Evolutionary conservation across 768 basidiomycete genomes (phyloP).

Genomic region (Hygrocybe punicea): DNA sequence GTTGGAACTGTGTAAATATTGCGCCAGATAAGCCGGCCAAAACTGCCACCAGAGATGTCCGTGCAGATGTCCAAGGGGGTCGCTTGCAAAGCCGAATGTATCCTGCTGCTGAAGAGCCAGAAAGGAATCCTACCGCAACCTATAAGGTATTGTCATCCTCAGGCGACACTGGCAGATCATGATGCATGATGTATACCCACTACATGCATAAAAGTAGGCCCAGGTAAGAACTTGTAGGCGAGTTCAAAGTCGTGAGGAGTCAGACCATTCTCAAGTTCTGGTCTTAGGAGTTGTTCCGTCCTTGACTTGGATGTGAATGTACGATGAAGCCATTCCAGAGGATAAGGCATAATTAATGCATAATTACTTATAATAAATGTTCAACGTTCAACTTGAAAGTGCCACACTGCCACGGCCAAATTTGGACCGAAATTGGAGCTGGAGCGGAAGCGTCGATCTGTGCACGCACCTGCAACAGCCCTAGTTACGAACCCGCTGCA

Average conservation of each 20-base stretch:
- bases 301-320: constrained; percentile 44
- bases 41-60: background rate
- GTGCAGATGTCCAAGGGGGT: background rate
- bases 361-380: too few species aligned
- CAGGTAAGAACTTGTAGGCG: constrained; percentile 53
- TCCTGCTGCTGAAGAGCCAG: background rate
- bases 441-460: background rate
- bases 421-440: background rate
- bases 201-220: constrained; percentile 38
- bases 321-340: constrained; percentile 31
- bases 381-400: too few species aligned
- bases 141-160: background rate
- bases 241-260: constrained; percentile 54
- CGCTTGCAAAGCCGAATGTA: background rate
- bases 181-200: constrained; percentile 16
- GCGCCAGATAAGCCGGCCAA: constrained; percentile 28
- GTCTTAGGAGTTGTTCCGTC: constrained; percentile 48
- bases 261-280: constrained; percentile 52
- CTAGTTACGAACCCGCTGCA: background rate
- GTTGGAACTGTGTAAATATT: constrained; percentile 28
- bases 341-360: too few species aligned
- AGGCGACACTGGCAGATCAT: too few species aligned
- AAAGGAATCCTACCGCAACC: background rate
- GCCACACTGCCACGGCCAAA: too few species aligned
- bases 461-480: background rate